Base-by-base conservation (phyloP, 1,284 basidiomycete species). In the Leccinum huronense region DNA sequence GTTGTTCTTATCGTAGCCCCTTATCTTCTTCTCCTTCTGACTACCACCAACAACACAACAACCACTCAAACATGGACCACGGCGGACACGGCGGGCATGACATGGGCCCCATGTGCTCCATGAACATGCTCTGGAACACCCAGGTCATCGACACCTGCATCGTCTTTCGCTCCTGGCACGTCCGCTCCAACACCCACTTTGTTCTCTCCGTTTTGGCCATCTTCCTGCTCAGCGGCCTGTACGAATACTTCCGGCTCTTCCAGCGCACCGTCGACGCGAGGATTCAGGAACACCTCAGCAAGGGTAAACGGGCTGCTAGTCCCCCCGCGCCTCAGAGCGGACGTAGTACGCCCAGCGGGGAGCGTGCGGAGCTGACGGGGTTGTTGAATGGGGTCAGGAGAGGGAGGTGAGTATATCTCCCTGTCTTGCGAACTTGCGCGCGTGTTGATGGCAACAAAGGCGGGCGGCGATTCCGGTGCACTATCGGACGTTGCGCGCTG, bases 101-200 rank as follows among this genome's bases (percentile, higher is more conserved):
- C 59, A 86, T 80, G 80, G 76, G 72, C 16, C 75, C 80, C 0
- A 80, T 69, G 68, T 90, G 88, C 70, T 74, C 81, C 2, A 86
- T 88, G 84, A 79, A 89, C 72, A 90, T 90, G 88, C 81, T 90
- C 67, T 90, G 88, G 89, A 92, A 92, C 76, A 89, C 87, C 55
- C 84, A 91, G 63, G 84, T 90, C 71, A 75, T 84, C 70, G 81
- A 91, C 75, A 91, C 89, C 54, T 91, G 89, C 77, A 80, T 91
- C 75, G 86, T 91, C 76, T 91, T 92, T 78, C 78, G 73, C 19
- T 80, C 81, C 65, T 91, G 90, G 90, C 90, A 91, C 77, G 84
- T 93, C 69, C 78, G 73, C 67, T 83, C 86, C n/a, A 78, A 74
- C 61, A 65, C 77, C 63, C 73, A 77, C 38, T 90, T 93, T 72